A percentile compares a stretch with the other conserved stretches of the same genome.
phyloP scores from a whole-genome alignment of 1,139 yeast genomes.

The Meyerozyma athensensis region DNA sequence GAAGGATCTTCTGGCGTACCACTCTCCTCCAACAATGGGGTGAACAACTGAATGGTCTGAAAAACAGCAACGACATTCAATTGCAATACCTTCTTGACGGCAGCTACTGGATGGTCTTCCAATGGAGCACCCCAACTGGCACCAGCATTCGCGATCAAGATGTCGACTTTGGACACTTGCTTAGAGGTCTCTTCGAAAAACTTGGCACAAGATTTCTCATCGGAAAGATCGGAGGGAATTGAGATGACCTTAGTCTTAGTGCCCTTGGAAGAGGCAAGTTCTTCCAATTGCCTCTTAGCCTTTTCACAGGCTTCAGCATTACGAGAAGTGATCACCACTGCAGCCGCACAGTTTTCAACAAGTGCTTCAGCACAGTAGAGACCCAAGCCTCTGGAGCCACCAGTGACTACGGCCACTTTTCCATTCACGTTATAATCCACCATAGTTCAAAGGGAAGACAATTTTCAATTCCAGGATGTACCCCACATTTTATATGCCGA shows the following conservation, averaged over 20 bases:
- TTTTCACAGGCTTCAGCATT: constrained; percentile 60
- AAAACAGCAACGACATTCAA: constrained; percentile 72
- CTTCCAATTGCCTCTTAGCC: constrained; percentile 49
- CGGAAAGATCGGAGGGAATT: constrained; percentile 59
- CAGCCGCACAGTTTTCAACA: constrained; percentile 58
- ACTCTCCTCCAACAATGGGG: constrained; percentile 51
- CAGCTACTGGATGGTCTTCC: constrained; percentile 56
- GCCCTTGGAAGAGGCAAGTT: constrained; percentile 28
- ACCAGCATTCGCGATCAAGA: constrained; percentile 75
- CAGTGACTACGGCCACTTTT: constrained; percentile 70
- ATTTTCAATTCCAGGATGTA: not conserved
- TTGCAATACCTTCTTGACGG: constrained; percentile 59
- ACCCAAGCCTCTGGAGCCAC: constrained; percentile 77
- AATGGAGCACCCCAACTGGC: constrained; percentile 76
- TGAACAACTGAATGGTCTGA: constrained; percentile 58
- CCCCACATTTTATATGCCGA: constrained; percentile 1
- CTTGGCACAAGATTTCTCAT: constrained; percentile 44
- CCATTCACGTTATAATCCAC: constrained; percentile 52
- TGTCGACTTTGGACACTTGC: constrained; percentile 47
- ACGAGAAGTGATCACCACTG: constrained; percentile 64
- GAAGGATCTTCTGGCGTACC: constrained; percentile 60
- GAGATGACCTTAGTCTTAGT: constrained; percentile 41
- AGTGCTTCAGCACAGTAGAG: constrained; percentile 64
- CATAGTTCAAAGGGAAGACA: constrained; percentile 18
- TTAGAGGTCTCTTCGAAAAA: constrained; percentile 42